These are phyloP conservation scores for Bretziella fagacearum DNA, from an alignment of 2,329 filamentous ascomycete species.

Conservation along the genomic window DNA sequence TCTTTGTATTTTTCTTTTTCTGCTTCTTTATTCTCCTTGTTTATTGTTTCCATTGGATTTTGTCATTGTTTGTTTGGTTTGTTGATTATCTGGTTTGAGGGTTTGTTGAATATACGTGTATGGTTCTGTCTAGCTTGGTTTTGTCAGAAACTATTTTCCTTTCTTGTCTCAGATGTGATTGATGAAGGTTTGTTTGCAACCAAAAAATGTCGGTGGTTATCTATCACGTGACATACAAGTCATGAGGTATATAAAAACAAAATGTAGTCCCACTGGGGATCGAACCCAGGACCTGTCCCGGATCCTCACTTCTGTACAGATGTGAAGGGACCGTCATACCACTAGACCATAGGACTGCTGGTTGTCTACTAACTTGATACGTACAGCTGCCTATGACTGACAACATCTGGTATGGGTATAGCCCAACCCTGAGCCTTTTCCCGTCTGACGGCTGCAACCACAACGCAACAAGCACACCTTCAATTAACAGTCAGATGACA, in stretches of 20 bases:
- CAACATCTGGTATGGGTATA: no score
- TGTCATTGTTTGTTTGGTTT: neutral
- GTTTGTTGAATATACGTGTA: neutral
- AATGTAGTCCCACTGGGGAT: conserved; percentile 15
- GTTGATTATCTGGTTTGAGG: neutral
- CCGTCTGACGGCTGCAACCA: no score
- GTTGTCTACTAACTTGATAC: no score
- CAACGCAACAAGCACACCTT: neutral
- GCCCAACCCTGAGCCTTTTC: no score
- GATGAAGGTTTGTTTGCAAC: neutral
- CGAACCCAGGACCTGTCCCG: conserved; percentile 15
- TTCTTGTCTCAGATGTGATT: neutral
- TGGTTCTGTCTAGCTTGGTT: neutral
- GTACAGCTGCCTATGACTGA: no score
- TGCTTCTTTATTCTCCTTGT: neutral
- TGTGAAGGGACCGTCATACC: conserved; percentile 15
- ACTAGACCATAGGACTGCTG: conserved; percentile 20
- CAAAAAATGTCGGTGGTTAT: neutral
- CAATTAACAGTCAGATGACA: no score
- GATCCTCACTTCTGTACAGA: neutral
- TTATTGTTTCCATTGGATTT: neutral
- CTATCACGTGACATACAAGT: neutral
- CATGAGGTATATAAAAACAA: neutral
- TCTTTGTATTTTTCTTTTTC: neutral
- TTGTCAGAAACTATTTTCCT: neutral